These are phyloP conservation scores for Trichoderma koningiopsis DNA, from an alignment of 2,329 filamentous ascomycete genomes.

Conservation along the genomic window DNA sequence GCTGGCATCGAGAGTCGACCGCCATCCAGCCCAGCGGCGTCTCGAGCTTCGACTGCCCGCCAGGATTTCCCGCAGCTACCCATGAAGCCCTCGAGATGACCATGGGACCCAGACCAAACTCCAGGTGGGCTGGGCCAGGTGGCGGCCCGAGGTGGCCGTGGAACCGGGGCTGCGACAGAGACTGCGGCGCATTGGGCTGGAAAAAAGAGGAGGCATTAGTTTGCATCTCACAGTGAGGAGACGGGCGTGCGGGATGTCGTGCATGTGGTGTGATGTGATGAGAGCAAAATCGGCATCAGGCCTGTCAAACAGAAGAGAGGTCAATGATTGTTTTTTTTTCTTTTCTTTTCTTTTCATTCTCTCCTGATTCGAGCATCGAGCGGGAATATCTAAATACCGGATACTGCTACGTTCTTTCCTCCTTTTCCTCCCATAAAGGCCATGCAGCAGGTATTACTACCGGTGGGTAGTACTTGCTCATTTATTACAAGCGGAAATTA, in stretches of 20 bases:
- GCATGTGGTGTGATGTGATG: constrained; percentile 20
- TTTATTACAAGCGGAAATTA: neutral
- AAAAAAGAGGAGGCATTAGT: constrained; percentile 5
- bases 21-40: neutral
- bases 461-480: neutral
- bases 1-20: neutral
- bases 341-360: neutral
- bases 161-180: constrained; percentile 20
- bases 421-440: neutral
- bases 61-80: neutral
- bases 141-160: constrained; percentile 24
- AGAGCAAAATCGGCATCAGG: neutral
- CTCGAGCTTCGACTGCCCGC: neutral
- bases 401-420: neutral
- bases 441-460: neutral
- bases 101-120: constrained; percentile 11
- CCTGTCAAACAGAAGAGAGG: neutral
- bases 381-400: neutral
- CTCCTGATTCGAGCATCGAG: neutral
- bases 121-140: constrained; percentile 22
- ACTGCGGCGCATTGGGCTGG: constrained; percentile 10
- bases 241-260: constrained; percentile 21
- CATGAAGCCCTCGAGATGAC: constrained; percentile 18
- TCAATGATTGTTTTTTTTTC: neutral
- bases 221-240: constrained; percentile 22